Percentiles rank a stretch among this genome's conserved stretches.
These are phyloP conservation scores for Selaginella tamariscina DNA, from an alignment of 75 land plant genomes.

Conservation along the genomic window DNA sequence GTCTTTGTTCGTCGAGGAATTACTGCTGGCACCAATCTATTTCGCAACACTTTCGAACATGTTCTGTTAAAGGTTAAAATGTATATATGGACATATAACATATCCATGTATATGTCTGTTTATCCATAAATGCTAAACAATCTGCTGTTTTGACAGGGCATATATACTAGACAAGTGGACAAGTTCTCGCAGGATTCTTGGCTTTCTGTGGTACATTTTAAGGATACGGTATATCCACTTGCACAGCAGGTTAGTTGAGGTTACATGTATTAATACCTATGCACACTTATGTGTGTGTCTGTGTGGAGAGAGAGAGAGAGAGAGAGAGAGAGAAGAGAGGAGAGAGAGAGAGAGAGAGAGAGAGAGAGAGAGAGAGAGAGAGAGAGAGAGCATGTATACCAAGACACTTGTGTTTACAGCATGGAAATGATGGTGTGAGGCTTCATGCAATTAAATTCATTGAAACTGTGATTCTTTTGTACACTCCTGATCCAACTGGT, in stretches of 20 bases:
- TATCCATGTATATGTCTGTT: background rate
- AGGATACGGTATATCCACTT: conserved; percentile 52
- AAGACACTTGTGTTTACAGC: conserved; percentile 23
- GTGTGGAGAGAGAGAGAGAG: no score
- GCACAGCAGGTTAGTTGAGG: conserved; percentile 78
- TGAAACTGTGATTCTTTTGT: conserved; percentile 59
- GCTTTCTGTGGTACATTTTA: conserved; percentile 61
- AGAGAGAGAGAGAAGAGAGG: no score
- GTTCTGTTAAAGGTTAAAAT: conserved; percentile 81
- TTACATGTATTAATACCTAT: no score
- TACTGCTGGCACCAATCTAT: conserved; percentile 46
- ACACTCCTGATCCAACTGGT: conserved; percentile 84
- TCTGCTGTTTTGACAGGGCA: conserved; percentile 38
- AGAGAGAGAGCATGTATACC: background rate
- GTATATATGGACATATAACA: no score
- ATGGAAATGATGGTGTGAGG: conserved; percentile 61
- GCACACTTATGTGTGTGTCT: no score
- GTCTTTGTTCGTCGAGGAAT: conserved; percentile 87
- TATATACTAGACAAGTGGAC: conserved; percentile 55
- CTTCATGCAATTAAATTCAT: conserved; percentile 72
- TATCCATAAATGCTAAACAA: background rate
- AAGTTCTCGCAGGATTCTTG: conserved; percentile 48
- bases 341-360: no score
- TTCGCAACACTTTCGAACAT: conserved; percentile 48
- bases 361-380: background rate